Conservation (phyloP, 2,329 filamentous ascomycete species). For the Exophiala calicioides region DNA sequence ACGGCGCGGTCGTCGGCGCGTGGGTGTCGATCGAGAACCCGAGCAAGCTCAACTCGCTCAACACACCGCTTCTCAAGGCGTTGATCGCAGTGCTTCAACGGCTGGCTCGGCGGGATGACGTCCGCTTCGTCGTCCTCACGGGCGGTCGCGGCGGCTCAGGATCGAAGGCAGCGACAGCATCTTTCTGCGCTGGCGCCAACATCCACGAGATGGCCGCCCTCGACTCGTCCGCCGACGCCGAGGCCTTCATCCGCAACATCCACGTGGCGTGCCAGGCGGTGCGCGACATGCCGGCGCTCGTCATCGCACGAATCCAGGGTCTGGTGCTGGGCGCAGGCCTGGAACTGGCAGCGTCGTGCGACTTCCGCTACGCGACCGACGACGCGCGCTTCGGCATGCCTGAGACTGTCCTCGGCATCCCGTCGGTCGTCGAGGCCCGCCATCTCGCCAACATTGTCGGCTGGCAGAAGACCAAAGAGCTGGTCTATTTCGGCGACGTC, state of each 20-base stretch:
- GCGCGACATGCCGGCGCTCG: conserved; percentile 8
- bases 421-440: conserved; percentile 27
- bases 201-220: conserved; percentile 68
- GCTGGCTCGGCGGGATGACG: conserved; percentile 1
- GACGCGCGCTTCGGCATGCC: conserved; percentile 27
- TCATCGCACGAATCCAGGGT: conserved; percentile 12
- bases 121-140: conserved; percentile 7
- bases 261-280: conserved; percentile 22
- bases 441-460: conserved; percentile 29
- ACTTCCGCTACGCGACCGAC: conserved; percentile 25
- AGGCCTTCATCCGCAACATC: conserved; percentile 38
- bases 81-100: conserved; percentile 1
- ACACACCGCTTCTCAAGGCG: neutral
- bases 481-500: conserved; percentile 22
- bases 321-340: conserved; percentile 14
- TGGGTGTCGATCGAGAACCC: conserved; percentile 5
- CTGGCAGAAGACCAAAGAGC: conserved; percentile 26
- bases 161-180: conserved; percentile 65
- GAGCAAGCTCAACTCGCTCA: conserved; percentile 1
- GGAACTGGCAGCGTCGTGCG: conserved; percentile 29
- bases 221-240: conserved; percentile 33
- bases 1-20: neutral
- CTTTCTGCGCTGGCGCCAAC: conserved; percentile 89
- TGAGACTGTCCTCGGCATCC: conserved; percentile 27
- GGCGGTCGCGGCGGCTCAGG: conserved; percentile 2